Conservation (phyloP, 192 early-diverging fungal genomes). For the Backusella sp. region DNA sequence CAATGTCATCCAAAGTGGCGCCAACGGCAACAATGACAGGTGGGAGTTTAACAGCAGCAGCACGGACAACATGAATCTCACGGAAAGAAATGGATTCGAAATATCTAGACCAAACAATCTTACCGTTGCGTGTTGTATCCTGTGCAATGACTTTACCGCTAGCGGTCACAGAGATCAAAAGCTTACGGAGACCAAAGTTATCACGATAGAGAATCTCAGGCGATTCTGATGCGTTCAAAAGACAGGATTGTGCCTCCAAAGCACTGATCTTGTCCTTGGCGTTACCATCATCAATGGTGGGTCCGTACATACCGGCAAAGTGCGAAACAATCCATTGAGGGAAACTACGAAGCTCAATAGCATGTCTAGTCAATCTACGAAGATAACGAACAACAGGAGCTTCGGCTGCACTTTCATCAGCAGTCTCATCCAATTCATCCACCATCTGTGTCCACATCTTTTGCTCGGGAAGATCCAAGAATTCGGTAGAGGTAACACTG, state of each 20-base stretch:
- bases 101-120: constrained; percentile 74
- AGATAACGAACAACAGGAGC: constrained; percentile 65
- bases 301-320: constrained; percentile 24
- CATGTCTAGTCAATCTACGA: constrained; percentile 53
- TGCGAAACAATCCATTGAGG: constrained; percentile 43
- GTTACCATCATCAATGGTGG: constrained; percentile 1
- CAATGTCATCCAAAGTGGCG: constrained; percentile 37
- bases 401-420: constrained; percentile 39
- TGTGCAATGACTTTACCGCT: constrained; percentile 84
- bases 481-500: constrained; percentile 62
- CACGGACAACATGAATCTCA: constrained; percentile 51
- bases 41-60: constrained; percentile 65
- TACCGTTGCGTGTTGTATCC: constrained; percentile 72
- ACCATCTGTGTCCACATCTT: constrained; percentile 63
- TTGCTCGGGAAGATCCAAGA: constrained; percentile 82
- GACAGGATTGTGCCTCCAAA: constrained; percentile 21
- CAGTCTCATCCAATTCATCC: constrained; percentile 65
- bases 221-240: neutral
- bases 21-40: constrained; percentile 71
- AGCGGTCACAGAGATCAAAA: constrained; percentile 75
- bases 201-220: constrained; percentile 50
- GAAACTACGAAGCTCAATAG: constrained; percentile 48
- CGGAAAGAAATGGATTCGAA: constrained; percentile 46
- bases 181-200: constrained; percentile 82
- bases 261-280: constrained; percentile 9